Base-by-base conservation (phyloP, 805 yeast species). In the Metschnikowia similis region DNA sequence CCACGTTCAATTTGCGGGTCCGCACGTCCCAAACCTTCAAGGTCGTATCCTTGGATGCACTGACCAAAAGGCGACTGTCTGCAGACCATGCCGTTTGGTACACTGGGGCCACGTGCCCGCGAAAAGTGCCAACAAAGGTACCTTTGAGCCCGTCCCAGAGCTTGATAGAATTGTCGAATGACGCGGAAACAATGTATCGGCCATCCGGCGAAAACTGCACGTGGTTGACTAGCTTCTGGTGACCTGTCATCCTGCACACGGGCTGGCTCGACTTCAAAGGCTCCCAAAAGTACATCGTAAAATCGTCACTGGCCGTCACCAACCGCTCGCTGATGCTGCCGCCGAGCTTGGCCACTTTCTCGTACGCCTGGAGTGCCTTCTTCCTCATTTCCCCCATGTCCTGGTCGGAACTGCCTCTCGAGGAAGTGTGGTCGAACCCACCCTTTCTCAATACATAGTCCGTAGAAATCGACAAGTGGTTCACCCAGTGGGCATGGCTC, bases 41-140 rank as follows among this genome's bases (percentile, higher is more conserved):
- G 1, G 98, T 92, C 1, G 98, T 91, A 67, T 92, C 98, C 65
- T 92, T 92, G 11, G 97, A 90, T 67, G 96, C 87, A 62, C 96
- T 87, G 8, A 90, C 99, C 49, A 94, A 72, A 35, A 92, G 72
- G 58, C 99, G 76, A 66, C 92, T 87, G 63, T 94, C 99, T 1
- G 96, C 85, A 3, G 97, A 89, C 99, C 99, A 94, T 0, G 98
- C 89, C 4, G 96, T 89, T 69, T 92, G 97, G 66, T 94, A 94
- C 0, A 94, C 99, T 2, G 98, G 89, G 0, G 97, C 97, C 51
- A 94, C 99, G 66, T 94, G 99, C 1, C 99, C 99, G 56, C 99
- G 76, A 61, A 94, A 82, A 0, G 98, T 89, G 5, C 96, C 82
- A 29, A 94, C 69, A 56, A 91, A 94, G 52, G 86, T 87, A 35